Evolutionary conservation across 2,329 filamentous ascomycete genomes (phyloP), one percentile per base, ranked within the genome.

Genomic region (Bimuria novae-zelandiae): DNA sequence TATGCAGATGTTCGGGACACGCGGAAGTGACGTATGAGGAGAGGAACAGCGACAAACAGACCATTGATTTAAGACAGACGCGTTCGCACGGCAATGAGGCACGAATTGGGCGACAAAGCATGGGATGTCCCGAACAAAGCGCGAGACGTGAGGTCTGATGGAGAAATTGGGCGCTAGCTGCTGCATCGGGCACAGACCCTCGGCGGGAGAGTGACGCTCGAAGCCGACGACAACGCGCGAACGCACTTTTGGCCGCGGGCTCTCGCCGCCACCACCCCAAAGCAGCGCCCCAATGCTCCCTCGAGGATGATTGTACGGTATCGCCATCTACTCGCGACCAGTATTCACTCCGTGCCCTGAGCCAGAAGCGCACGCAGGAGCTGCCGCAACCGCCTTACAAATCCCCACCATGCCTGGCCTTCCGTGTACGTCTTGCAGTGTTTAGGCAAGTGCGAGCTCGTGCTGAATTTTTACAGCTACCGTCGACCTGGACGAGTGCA

Each of bases 401-500:
- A 61, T 59, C 56, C 30, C 64, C 58, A 70, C 64, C 66, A 80
- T 80, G 78, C 78, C 78, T 61, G 78, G 78, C 63, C 76, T 80
- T 65, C 78, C 78, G 59, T 76, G 78, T 80, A 77, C 56, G 76
- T 61, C 52, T 45, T 54, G 52, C 51, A 47, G 43, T 43, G 42
- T 52, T 50, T 10, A 17, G 7, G 6, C 10, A 10, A 4, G 11
- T 19, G 5, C 16, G 22, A 32, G 35, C 57, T 42, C 29, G 19
- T 43, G 39, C 48, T 50, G 55, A 70, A 55, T 19, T 7, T 14
- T 25, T 39, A 44, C 68, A 96, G 92, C 90, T 66, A 96, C 91
- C 77, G 92, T 99, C 78, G 93, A 99, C 76, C 86, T 99, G 69
- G 94, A 99, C 80, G 92, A 97, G 84, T 99, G 94, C 79, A 97